Conservation (phyloP, 352 stramenopile species). For the Phytopythium boreale region DNA sequence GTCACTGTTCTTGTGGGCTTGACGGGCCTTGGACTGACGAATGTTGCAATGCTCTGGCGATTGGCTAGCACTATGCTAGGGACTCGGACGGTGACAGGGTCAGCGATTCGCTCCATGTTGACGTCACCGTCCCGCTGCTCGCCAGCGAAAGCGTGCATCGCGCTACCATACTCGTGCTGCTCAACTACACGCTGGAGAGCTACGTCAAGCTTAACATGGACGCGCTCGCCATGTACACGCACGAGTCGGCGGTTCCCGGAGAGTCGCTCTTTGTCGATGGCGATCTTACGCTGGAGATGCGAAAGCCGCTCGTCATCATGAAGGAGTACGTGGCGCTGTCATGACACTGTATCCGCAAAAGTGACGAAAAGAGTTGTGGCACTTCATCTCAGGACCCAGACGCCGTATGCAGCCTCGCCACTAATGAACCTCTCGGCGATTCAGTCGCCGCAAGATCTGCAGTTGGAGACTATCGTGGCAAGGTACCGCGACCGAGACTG, state of each 20-base stretch:
- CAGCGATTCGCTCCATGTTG: conserved; percentile 53
- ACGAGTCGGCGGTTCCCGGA: conserved; percentile 35
- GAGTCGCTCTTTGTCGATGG: conserved; percentile 45
- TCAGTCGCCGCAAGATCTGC: conserved; percentile 30
- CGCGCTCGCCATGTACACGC: conserved; percentile 32
- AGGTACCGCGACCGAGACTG: conserved; percentile 46
- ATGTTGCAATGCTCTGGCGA: conserved; percentile 2
- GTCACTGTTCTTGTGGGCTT: background rate
- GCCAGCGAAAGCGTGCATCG: conserved; percentile 47
- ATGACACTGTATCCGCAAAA: background rate
- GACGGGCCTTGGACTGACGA: background rate
- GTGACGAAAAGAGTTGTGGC: background rate
- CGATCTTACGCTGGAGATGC: conserved; percentile 55
- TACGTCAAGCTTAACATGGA: conserved; percentile 69
- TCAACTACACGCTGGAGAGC: conserved; percentile 57
- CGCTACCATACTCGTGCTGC: conserved; percentile 41
- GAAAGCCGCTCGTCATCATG: conserved; percentile 38
- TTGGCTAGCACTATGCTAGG: conserved; percentile 30
- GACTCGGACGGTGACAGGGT: conserved; percentile 51
- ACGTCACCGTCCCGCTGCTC: conserved; percentile 40
- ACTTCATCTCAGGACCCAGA: conserved; percentile 24
- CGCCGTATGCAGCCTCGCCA: conserved; percentile 27
- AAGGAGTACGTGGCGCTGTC: conserved; percentile 22
- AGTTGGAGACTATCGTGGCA: conserved; percentile 30
- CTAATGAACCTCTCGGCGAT: conserved; percentile 43